Conservation (phyloP, 345 rosid genomes). For the Acer saccharum region DNA sequence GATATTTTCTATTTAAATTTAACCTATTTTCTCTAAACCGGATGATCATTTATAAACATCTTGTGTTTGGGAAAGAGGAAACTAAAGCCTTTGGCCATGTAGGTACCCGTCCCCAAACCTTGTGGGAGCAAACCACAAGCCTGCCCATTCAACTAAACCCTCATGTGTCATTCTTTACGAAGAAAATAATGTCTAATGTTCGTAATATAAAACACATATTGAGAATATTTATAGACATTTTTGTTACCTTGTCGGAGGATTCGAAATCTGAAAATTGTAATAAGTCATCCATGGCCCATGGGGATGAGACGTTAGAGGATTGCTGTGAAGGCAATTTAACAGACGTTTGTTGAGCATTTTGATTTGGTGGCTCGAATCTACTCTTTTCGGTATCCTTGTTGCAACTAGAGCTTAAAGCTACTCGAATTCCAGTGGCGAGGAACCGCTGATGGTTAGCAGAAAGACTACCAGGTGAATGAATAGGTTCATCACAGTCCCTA, state of each 20-base stretch:
- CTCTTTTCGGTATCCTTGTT: conserved; percentile 43
- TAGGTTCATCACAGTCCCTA: conserved; percentile 78
- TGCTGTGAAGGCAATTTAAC: conserved; percentile 49
- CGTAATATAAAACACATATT: neutral
- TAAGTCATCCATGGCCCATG: conserved; percentile 83
- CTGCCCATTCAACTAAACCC: no score
- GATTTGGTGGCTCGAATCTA: conserved; percentile 65
- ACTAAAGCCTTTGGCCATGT: no score
- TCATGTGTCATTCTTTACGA: no score
- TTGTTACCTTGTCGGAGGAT: conserved; percentile 67
- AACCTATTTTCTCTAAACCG: neutral
- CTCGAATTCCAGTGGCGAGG: conserved; percentile 89
- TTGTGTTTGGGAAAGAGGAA: no score
- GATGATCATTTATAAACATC: neutral
- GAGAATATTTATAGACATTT: neutral
- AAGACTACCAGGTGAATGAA: conserved; percentile 73
- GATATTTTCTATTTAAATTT: neutral
- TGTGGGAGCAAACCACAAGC: no score
- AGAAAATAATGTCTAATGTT: neutral
- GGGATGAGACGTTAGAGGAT: conserved; percentile 39
- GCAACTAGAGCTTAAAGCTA: conserved; percentile 71
- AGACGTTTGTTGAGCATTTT: conserved; percentile 41
- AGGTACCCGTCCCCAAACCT: no score
- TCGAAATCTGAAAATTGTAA: conserved; percentile 69
- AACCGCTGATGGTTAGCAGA: conserved; percentile 91